Evolutionary conservation across 2,329 filamentous ascomycete genomes (phyloP), one percentile per base, ranked within the genome.

Genomic region (Elsinoe fawcettii): DNA sequence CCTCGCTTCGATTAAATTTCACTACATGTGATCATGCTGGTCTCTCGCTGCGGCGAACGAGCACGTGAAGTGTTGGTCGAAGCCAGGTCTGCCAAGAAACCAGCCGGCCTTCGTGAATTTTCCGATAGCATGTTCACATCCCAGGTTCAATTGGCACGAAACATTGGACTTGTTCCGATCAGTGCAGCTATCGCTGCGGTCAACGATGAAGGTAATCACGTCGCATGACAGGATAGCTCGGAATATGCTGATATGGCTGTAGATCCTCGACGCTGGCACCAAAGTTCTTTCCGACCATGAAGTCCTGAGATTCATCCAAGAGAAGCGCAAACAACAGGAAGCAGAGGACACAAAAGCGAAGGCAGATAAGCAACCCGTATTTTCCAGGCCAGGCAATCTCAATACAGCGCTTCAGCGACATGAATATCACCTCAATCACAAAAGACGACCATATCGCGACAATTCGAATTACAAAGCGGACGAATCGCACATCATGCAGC

Each of bases 241-340:
- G 3, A 11, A 30, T 4, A 12, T 3, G 25, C 53, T 55, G 14
- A 55, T 16, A 11, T 12, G 20, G 54, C 2, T 7, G 66, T 30
- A 69, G 60, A 65, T 71, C 59, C 64, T 70, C 59, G 67, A 71
- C 55, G 67, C 68, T 2, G 69, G 69, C 58, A 69, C 68, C 34
- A 64, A 67, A 25, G 63, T 62, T 37, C 61, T 71, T 51, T 67
- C 67, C 47, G 70, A 71, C 60, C 63, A 64, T 37, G 69, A 70
- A 55, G 68, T 70, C 39, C 63, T 70, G 22, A 63, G 66, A 54
- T 70, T 65, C 64, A 61, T 70, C 54, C 54, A 61, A 27, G 60
- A 62, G 18, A 70, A 69, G 47, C 65, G 65, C 46, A 58, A 58
- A 5, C 67, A 69, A 54, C 65, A 69, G 59, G 57, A 60, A n/a